Evolutionary conservation across 495 filamentous ascomycete species (phyloP), one percentile per base, ranked within the genome.

Genomic region (Apodospora peruviana): DNA sequence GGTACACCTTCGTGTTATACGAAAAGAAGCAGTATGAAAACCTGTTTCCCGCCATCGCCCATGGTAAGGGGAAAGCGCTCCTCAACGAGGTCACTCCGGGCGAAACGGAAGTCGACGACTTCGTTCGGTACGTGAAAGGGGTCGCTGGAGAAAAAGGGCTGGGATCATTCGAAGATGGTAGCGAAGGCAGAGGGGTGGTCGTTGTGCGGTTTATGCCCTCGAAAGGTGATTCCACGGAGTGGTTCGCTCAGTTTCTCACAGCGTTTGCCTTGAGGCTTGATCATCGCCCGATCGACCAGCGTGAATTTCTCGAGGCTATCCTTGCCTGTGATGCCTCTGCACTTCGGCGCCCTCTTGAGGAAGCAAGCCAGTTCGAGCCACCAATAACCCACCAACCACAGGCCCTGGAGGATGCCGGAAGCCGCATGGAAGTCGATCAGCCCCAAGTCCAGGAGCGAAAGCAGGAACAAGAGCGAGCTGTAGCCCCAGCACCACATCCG

Each of bases 271-370:
- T 81, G 22, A 73, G 74, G 38, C 78, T 91, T 14, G 86, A 88
- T 48, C 88, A 91, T 57, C 81, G 88, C 3, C 81, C 91, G 18
- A 83, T 96, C 40, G 84, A 91, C 47, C 93, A 96, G 63, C 89
- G 84, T 41, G 91, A 96, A 53, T 96, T 98, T 51, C 74, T 98
- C 8, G 90, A 95, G 67, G 87, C 87, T 3, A 96, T 98, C 40
- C 65, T 97, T 16, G 81, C 69, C 10, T 84, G 83, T 45, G 84
- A 96, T 69, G 79, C 87, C 3, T 82, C 77, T 47, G 68, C 74
- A 21, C 69, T 96, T 16, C 80, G 84, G 48, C 78, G 79, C 29
- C 75, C 82, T 2, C 76, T 94, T 1, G 69, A 74, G 47, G 61
- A 63, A 25, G 70, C 68, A 1, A 62, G 50, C 16, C 39, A 38